Base-by-base conservation (phyloP, 768 basidiomycete species). In the Mycena rebaudengoi region DNA sequence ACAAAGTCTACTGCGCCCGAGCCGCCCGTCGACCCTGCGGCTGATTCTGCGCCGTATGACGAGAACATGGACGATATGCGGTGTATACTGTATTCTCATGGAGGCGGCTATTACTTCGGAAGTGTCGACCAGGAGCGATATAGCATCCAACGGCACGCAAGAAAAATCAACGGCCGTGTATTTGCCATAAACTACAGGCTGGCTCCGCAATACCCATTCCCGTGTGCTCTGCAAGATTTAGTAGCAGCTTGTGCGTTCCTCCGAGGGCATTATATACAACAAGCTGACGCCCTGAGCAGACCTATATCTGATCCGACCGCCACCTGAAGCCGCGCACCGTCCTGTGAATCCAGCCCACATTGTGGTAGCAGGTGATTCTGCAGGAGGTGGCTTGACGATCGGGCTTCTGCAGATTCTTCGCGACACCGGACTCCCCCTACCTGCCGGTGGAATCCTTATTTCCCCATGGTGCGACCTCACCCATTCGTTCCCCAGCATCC, bases 151-250 rank as follows among this genome's bases (percentile, higher is more conserved):
- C 86, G 95, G 23, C 87, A 89, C 70, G 96, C 96, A 7, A 87
- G 96, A 40, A 99, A 98, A 78, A 95, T 95, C 74, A 94, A 90
- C 62, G 96, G 96, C 1, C 86, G 97, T 48, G 91, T 94, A 13
- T 94, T 97, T 70, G 87, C 91, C 60, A 82, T 94, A 55, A 91
- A 91, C 66, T 94, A 94, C 70, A 86, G 91, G 37, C 86, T 96
- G n/a, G 92, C 96, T 14, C 97, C 97, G 0, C 97, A 98, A 76
- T 99, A 97, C 70, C 97, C 97, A 1, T 98, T 98, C 73, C 97
- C 97, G 14, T 95, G 94, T 67, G 94, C 91, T 1, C 77, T 98
- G 7, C 96, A 98, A 70, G 97, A 99, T 75, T 80, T 89, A 32
- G 72, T 99, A 12, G 93, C 97, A 3, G 90, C 95, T 8, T 99